A percentile compares a stretch with the other conserved stretches of the same genome.
These are phyloP conservation scores for Hypericum perforatum DNA, from an alignment of 345 rosid species.

Conservation along the genomic window DNA sequence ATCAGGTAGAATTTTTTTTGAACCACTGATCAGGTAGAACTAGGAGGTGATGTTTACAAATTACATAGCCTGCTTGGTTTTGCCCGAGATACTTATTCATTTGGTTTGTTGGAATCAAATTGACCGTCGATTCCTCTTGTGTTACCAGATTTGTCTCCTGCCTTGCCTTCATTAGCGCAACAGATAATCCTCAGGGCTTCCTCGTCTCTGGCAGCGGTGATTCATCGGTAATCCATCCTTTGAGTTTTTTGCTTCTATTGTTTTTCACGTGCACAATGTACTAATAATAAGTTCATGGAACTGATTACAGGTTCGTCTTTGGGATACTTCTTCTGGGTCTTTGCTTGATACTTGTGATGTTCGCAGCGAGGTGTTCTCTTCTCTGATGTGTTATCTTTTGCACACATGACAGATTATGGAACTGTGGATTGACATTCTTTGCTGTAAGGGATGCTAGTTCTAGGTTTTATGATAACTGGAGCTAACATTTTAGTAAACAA, in stretches of 20 bases:
- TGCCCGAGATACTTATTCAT: too few relatives aligned
- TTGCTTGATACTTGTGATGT: slow-evolving; percentile 80
- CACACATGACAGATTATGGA: slow-evolving; percentile 1
- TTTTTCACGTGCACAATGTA: slow-evolving; percentile 3
- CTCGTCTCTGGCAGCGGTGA: slow-evolving; percentile 96
- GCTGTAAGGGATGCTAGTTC: too few relatives aligned
- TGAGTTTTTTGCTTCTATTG: slow-evolving; percentile 2
- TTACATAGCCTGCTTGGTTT: too few relatives aligned
- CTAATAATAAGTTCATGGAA: slow-evolving; percentile 1
- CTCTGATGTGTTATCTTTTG: slow-evolving; percentile 6
- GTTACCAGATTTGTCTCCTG: slow-evolving; percentile 66
- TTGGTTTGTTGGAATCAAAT: too few relatives aligned
- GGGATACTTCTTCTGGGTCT: slow-evolving; percentile 75
- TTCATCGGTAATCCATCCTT: slow-evolving; percentile 56
- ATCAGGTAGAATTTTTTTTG: too few relatives aligned
- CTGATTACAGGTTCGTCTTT: slow-evolving; percentile 62
- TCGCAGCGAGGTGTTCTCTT: slow-evolving; percentile 43
- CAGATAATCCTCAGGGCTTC: slow-evolving; percentile 43
- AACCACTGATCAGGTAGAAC: too few relatives aligned
- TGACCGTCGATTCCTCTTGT: background rate
- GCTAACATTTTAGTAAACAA: too few relatives aligned
- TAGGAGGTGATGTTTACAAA: too few relatives aligned
- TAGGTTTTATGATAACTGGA: too few relatives aligned
- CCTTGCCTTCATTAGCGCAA: slow-evolving; percentile 49
- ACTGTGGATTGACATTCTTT: too few relatives aligned